Percentiles rank a stretch among this genome's conserved stretches.
These are phyloP conservation scores for Mortierella sp. DNA, from an alignment of 371 early-diverging fungal genomes.

Conservation along the genomic window DNA sequence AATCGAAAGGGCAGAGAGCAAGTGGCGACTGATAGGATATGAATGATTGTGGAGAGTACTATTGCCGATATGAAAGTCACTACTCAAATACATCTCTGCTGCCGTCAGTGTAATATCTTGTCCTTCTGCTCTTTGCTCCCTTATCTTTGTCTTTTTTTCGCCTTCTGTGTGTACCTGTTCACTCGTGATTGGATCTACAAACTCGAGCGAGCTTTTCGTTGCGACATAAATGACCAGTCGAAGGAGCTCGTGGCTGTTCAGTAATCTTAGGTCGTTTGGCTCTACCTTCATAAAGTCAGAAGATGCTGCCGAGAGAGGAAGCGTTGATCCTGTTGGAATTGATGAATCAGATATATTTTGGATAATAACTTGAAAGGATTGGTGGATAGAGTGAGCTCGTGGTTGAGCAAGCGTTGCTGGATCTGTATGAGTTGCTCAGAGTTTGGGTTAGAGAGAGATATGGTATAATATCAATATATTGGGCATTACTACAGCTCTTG, in stretches of 20 bases:
- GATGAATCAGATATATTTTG: constrained; percentile 3
- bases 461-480: neutral
- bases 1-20: constrained; percentile 19
- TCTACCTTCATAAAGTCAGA: constrained; percentile 2
- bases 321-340: constrained; percentile 5
- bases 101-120: neutral
- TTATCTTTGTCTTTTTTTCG: constrained; percentile 5
- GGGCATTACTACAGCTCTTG: no score
- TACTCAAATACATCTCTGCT: constrained; percentile 21
- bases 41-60: constrained; percentile 24
- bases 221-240: constrained; percentile 34
- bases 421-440: constrained; percentile 10
- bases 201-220: constrained; percentile 27
- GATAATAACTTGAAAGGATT: constrained; percentile 16
- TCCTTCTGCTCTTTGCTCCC: neutral
- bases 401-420: constrained; percentile 25
- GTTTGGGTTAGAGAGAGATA: neutral
- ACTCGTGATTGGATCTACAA: constrained; percentile 33
- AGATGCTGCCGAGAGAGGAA: constrained; percentile 10
- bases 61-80: constrained; percentile 30
- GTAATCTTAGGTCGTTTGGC: constrained; percentile 7
- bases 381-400: constrained; percentile 21
- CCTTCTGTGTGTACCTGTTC: constrained; percentile 38
- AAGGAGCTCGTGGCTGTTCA: constrained; percentile 44
- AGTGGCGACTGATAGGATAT: constrained; percentile 3